Evolutionary conservation across 1,284 basidiomycete genomes (phyloP).

Genomic region (Tylopilus sp.): DNA sequence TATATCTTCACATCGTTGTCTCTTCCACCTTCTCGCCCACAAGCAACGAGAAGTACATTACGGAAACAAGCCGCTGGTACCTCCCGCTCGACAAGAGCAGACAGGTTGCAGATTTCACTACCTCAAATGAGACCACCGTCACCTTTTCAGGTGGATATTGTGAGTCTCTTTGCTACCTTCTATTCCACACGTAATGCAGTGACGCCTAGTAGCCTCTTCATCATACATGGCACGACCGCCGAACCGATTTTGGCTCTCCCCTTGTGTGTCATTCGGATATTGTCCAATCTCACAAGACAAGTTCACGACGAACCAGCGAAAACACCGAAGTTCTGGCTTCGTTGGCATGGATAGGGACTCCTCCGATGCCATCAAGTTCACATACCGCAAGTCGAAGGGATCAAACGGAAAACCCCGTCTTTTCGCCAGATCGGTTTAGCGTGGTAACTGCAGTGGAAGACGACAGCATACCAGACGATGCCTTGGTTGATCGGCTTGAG

Average conservation of each 20-base stretch:
- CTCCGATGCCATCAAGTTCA: slow-evolving; percentile 1
- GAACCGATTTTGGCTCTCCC: slow-evolving; percentile 17
- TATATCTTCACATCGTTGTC: neutral
- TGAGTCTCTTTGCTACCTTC: slow-evolving; percentile 10
- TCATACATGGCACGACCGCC: slow-evolving; percentile 29
- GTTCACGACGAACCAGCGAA: slow-evolving; percentile 8
- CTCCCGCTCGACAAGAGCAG: neutral
- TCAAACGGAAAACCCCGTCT: neutral
- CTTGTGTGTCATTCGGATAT: neutral
- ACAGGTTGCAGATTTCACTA: slow-evolving; percentile 11
- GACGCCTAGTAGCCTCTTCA: slow-evolving; percentile 28
- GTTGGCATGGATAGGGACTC: slow-evolving; percentile 29
- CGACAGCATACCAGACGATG: slow-evolving; percentile 45
- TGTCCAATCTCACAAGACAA: neutral
- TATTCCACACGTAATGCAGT: slow-evolving; percentile 7
- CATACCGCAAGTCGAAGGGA: neutral
- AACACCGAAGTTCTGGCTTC: slow-evolving; percentile 30
- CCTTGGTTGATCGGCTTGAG: slow-evolving; percentile 43
- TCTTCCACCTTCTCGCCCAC: slow-evolving; percentile 1
- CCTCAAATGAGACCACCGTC: slow-evolving; percentile 27
- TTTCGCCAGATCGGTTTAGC: slow-evolving; percentile 9
- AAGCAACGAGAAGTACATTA: neutral
- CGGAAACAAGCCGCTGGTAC: slow-evolving; percentile 9
- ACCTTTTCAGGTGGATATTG: slow-evolving; percentile 27
- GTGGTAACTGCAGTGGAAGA: slow-evolving; percentile 45